phyloP scores from a whole-genome alignment of 2,329 filamentous ascomycete species.

The Neopestalotiopsis rosae region DNA sequence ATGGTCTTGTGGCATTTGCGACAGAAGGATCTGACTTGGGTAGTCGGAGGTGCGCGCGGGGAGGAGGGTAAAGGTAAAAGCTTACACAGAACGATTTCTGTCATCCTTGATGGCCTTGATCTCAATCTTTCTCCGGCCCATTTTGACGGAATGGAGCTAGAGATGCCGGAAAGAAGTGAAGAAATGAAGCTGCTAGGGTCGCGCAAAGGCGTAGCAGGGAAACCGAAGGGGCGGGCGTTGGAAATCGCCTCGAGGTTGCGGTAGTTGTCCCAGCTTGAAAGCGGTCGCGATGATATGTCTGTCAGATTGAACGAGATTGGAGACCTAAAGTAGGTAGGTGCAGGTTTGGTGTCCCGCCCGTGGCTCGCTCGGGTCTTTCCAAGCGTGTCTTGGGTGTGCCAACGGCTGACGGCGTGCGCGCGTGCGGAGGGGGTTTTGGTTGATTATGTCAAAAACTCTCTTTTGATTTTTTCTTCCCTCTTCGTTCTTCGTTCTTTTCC shows the following conservation, averaged over 20 bases:
- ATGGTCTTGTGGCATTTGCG: constrained; percentile 19
- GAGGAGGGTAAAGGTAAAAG: constrained; percentile 27
- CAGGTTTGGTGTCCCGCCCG: neutral
- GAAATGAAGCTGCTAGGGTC: constrained; percentile 14
- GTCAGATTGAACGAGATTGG: constrained; percentile 10
- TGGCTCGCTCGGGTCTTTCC: constrained; percentile 1
- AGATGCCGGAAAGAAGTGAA: constrained; percentile 15
- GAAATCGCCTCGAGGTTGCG: constrained; percentile 7
- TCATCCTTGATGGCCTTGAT: constrained; percentile 99
- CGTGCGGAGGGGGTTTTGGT: constrained; percentile 10
- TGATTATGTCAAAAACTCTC: constrained; percentile 16
- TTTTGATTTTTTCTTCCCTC: neutral
- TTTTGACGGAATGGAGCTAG: constrained; percentile 47
- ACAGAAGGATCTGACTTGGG: constrained; percentile 14
- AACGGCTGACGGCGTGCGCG: constrained; percentile 22
- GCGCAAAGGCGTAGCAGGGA: neutral
- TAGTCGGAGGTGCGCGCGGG: neutral
- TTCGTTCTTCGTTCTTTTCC: neutral
- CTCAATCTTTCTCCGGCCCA: constrained; percentile 99
- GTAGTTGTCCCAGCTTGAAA: constrained; percentile 15
- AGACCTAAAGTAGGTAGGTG: neutral
- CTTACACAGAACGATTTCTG: constrained; percentile 95
- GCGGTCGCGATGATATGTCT: neutral
- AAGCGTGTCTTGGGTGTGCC: neutral
- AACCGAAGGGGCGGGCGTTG: neutral